Percentiles rank a stretch among this genome's conserved stretches.
phyloP scores from a whole-genome alignment of 768 basidiomycete genomes.

The Asterophora lycoperdoides region DNA sequence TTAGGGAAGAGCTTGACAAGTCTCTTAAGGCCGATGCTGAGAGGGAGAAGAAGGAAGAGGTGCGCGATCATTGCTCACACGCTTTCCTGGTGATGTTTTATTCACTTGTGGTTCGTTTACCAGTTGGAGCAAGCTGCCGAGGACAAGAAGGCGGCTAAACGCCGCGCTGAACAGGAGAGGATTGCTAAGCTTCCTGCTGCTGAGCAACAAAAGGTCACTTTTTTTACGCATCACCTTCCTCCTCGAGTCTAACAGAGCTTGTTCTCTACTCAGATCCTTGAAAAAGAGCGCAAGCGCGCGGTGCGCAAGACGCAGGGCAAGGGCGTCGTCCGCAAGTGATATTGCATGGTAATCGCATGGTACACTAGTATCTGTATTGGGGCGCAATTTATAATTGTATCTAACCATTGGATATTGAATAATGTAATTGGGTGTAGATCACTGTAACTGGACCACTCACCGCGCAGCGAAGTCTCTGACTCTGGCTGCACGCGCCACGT shows the following conservation, averaged over 20 bases:
- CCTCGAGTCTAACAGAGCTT: neutral
- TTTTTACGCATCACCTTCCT: no score
- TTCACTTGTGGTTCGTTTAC: neutral
- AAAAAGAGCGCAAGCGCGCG: slow-evolving; percentile 72
- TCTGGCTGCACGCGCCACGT: no score
- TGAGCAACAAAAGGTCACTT: slow-evolving; percentile 75
- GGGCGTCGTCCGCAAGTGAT: slow-evolving; percentile 45
- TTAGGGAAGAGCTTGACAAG: slow-evolving; percentile 67
- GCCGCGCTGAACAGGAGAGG: slow-evolving; percentile 68
- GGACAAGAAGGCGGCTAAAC: slow-evolving; percentile 68
- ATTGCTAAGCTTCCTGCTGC: slow-evolving; percentile 68
- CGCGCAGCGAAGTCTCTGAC: no score
- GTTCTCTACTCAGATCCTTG: slow-evolving; percentile 44
- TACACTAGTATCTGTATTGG: neutral
- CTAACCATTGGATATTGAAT: slow-evolving; percentile 14
- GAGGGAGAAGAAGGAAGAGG: slow-evolving; percentile 71
- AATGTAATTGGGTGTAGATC: slow-evolving; percentile 17
- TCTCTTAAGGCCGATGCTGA: slow-evolving; percentile 62
- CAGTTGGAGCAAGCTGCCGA: slow-evolving; percentile 49
- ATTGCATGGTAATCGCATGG: neutral
- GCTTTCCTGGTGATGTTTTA: neutral
- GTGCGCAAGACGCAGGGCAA: slow-evolving; percentile 71
- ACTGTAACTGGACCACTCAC: neutral
- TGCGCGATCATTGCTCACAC: slow-evolving; percentile 17
- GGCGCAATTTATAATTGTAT: slow-evolving; percentile 6